Evolutionary conservation across 1,139 yeast species (phyloP), one percentile per base, ranked within the genome.

Genomic region (Hyphopichia wangnamkhiaoensis): DNA sequence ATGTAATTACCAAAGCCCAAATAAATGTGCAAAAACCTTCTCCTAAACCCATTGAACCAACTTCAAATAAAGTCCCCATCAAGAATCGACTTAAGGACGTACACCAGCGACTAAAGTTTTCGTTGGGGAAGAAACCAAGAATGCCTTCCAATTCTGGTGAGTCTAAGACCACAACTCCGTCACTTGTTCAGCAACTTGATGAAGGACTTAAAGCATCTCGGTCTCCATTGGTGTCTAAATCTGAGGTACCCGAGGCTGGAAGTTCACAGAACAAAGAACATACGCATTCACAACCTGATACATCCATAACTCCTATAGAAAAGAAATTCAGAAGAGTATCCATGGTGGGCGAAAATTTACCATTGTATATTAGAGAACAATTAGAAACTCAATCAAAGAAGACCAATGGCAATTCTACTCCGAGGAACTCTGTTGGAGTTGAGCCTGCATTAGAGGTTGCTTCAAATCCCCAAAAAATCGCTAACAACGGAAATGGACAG

Each of bases 261-360:
- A n/a, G n/a, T n/a, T n/a, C n/a, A n/a, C n/a, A n/a, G n/a, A n/a
- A 30, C 5, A 8, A 8, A 30, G 24, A 30, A 12, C 7, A 5
- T n/a, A n/a, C 7, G 9, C 6, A 30, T 9, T 12, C 7, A 9
- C 13, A 30, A 3, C 4, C 5, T n/a, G n/a, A 14, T 5, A 9
- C 24, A 6, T n/a, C 23, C 4, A 9, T 9, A 13, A 19, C 21
- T 3, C 34, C 35, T 4, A n/a, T n/a, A 12, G 30, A 25, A 4
- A 24, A 25, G 12, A 29, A 19, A 7, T 14, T 25, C 5, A 47
- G 74, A 43, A 46, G 75, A 33, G 47, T 52, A 25, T 71, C 76
- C 3, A 42, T 69, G 29, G 72, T 71, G 14, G 73, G 68, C 1
- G 72, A 67, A 37, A 58, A 53, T 29, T 51, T 71, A n/a, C 77